A percentile compares a stretch with the other conserved stretches of the same genome.
Conservation (phyloP, 2,329 filamentous ascomycete genomes). For the Fusarium sp. region DNA sequence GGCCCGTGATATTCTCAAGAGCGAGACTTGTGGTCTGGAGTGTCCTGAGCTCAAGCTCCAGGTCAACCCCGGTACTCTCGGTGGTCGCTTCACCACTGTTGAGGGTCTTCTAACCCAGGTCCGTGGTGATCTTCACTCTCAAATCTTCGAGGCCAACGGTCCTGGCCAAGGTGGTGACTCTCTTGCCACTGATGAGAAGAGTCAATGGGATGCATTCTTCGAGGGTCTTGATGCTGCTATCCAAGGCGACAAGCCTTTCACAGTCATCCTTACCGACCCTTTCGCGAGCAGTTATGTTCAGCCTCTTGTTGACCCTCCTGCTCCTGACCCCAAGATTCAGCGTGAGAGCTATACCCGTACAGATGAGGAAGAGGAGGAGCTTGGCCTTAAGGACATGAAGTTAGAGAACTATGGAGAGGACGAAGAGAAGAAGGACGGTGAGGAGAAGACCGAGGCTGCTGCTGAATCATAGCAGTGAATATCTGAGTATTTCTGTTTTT, state of each 20-base stretch:
- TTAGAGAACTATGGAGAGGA: constrained; percentile 80
- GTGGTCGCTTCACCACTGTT: constrained; percentile 95
- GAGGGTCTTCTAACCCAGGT: constrained; percentile 95
- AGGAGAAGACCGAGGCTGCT: constrained; percentile 27
- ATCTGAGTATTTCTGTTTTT: constrained; percentile 2
- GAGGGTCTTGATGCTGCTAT: constrained; percentile 80
- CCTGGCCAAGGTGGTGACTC: constrained; percentile 78
- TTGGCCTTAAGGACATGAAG: constrained; percentile 94
- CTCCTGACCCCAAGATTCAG: constrained; percentile 81
- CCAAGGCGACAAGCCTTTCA: constrained; percentile 82
- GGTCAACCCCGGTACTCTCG: constrained; percentile 93
- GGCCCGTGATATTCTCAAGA: constrained; percentile 93
- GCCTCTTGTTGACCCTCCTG: constrained; percentile 79
- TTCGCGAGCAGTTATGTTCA: constrained; percentile 95
- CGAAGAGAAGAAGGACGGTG: constrained; percentile 41
- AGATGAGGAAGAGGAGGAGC: constrained; percentile 90
- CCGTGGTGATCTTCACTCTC: constrained; percentile 85
- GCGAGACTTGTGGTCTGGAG: constrained; percentile 87
- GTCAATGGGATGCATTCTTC: constrained; percentile 87
- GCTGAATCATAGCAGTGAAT: constrained; percentile 28
- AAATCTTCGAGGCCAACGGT: constrained; percentile 84
- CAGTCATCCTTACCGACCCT: constrained; percentile 85
- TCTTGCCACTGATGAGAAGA: constrained; percentile 72
- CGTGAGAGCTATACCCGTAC: constrained; percentile 88
- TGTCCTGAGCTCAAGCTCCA: constrained; percentile 88